Conservation (phyloP, 129 eudicot species). For the Erigeron canadensis region DNA sequence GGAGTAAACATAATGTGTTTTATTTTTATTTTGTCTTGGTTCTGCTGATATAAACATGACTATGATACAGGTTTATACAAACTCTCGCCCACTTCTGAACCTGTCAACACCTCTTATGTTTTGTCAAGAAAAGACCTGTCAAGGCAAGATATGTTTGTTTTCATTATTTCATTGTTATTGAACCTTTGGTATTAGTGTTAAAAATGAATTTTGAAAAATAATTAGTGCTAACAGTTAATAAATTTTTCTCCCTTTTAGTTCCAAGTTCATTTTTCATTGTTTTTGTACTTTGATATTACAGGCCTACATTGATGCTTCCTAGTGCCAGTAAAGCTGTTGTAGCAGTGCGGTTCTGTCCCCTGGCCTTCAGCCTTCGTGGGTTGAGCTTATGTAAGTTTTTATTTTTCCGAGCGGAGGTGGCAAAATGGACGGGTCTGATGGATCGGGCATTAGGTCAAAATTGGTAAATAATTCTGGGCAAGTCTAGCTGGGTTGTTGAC, state of each 20-base stretch:
- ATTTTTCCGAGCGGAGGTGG: not conserved
- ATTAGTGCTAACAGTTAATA: not conserved
- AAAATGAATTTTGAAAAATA: no score
- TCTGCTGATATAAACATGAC: constrained; percentile 8
- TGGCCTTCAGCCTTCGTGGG: constrained; percentile 63
- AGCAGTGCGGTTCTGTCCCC: constrained; percentile 95
- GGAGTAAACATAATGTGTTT: not conserved
- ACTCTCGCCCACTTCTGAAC: constrained; percentile 62
- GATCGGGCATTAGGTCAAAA: no score
- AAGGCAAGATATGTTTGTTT: constrained; percentile 49
- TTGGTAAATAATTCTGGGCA: no score
- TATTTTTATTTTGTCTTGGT: not conserved
- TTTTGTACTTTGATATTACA: constrained; percentile 31
- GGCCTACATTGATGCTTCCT: constrained; percentile 97
- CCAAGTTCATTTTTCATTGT: constrained; percentile 12
- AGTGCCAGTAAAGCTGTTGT: constrained; percentile 97
- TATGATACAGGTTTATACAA: constrained; percentile 72
- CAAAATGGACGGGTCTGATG: no score
- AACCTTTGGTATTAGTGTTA: not conserved
- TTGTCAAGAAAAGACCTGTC: constrained; percentile 91
- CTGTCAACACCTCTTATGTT: constrained; percentile 77
- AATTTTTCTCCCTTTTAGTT: not conserved
- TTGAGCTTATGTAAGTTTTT: constrained; percentile 43
- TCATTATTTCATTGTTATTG: not conserved
- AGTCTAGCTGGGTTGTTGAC: no score